Base-by-base conservation (phyloP, 2,329 filamentous ascomycete species). In the Rhynchosporium secalis region DNA sequence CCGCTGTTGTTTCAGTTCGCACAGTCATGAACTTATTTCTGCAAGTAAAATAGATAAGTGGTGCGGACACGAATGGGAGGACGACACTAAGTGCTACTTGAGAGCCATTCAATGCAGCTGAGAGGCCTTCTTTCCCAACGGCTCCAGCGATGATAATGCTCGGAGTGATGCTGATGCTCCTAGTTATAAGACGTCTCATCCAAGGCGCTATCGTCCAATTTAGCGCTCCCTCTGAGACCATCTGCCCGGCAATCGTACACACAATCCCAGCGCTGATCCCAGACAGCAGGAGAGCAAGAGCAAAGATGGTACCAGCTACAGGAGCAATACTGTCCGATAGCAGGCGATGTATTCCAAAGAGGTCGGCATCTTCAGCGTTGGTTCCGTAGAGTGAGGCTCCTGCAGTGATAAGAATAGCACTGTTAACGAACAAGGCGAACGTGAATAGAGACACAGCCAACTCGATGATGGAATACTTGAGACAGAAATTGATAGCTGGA, bases 181-280 rank as follows among this genome's bases (percentile, higher is more conserved):
- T 84, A 0, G 92, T 96, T 56, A 94, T 76, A 3, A 96, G 81
- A 10, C 92, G 83, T 2, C 92, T 87, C 9, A 93, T 71, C 92
- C 92, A 96, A 0, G 92, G 92, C 64, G 81, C 81, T 38, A 93
- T 76, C 4, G 77, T 85, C 89, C 91, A 92, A 52, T 86, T 85
- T 49, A 96, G 75, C 64, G 92, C 90, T 6, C 92, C 92, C 74
- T 96, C 92, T 65, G 86, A 88, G 28, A 96, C 88, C 87, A 96
- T 95, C 74, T 96, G 92, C 0, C 92, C 92, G 0, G 92, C 85
- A 68, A 96, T 95, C 1, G 92, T 96, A 77, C 92, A 96, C 2
- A 96, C 88, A 41, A 96, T 91, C 5, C 92, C 92, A 0, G 92
- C 92, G 0, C 87, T 91, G 12, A 91, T 83, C 8, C 92, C 92